A percentile compares a stretch with the other conserved stretches of the same genome.
Conservation (phyloP, 306 rosid species). For the Urtica urens region DNA sequence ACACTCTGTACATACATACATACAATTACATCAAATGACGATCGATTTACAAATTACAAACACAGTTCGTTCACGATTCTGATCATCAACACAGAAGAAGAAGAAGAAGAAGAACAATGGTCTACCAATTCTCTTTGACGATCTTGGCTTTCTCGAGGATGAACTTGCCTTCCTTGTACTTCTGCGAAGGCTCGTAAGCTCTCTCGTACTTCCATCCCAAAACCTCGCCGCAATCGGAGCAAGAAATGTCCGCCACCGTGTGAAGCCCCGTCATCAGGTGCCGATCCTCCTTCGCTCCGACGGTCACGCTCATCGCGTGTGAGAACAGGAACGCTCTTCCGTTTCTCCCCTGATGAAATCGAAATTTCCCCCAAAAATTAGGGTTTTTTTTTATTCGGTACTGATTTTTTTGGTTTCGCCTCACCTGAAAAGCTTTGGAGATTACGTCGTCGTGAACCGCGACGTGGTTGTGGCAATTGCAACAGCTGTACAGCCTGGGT, state of each 20-base stretch:
- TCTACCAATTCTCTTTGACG: conserved; percentile 89
- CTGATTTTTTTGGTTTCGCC: not conserved
- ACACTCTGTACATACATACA: no score
- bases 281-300: conserved; percentile 87
- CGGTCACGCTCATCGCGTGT: conserved; percentile 72
- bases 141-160: conserved; percentile 87
- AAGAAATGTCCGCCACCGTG: conserved; percentile 80
- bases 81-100: no score
- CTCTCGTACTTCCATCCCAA: conserved; percentile 92
- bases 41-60: no score
- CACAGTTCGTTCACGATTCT: no score
- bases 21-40: no score
- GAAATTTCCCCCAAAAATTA: conserved; percentile 16
- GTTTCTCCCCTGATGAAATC: conserved; percentile 55
- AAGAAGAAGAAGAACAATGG: no score
- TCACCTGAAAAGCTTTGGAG: conserved; percentile 96
- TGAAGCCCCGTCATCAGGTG: conserved; percentile 91
- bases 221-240: conserved; percentile 77
- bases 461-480: conserved; percentile 91
- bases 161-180: conserved; percentile 97
- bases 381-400: conserved; percentile 12
- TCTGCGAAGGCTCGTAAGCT: conserved; percentile 85
- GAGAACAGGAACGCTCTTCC: conserved; percentile 96
- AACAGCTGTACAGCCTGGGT: conserved; percentile 88
- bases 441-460: conserved; percentile 91